A percentile compares a stretch with the other conserved stretches of the same genome.
These are phyloP conservation scores for Boletellus sp. DNA, from an alignment of 768 basidiomycete genomes.

Conservation along the genomic window DNA sequence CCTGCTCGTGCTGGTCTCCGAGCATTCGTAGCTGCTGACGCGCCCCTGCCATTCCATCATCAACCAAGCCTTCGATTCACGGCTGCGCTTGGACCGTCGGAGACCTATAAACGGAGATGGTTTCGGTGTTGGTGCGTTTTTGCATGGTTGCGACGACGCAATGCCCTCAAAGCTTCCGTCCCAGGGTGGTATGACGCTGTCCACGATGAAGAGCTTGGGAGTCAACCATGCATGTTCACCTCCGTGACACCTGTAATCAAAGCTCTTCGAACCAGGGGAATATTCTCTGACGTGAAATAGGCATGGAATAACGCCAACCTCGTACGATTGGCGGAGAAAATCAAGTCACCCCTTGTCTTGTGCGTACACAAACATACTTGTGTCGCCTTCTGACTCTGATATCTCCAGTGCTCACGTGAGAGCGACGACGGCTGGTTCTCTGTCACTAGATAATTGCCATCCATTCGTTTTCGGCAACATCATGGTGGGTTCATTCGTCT, in stretches of 20 bases:
- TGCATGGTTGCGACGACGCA: not conserved
- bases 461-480: conserved; percentile 90
- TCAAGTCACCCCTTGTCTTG: conserved; percentile 95
- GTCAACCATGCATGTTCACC: conserved; percentile 93
- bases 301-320: conserved; percentile 98
- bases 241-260: conserved; percentile 81
- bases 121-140: conserved; percentile 81
- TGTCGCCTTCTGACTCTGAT: not conserved
- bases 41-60: conserved; percentile 94
- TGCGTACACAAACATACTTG: conserved; percentile 34
- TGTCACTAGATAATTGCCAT: conserved; percentile 94
- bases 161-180: not conserved
- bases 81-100: conserved; percentile 75
- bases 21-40: conserved; percentile 66
- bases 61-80: conserved; percentile 94
- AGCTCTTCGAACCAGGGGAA: not conserved
- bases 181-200: conserved; percentile 92
- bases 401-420: conserved; percentile 77
- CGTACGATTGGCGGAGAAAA: conserved; percentile 92
- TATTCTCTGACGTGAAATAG: conserved; percentile 37
- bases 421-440: conserved; percentile 86
- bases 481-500: conserved; percentile 55
- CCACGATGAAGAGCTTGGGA: conserved; percentile 77
- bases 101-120: conserved; percentile 94
- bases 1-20: not conserved